These are phyloP conservation scores for Aspergillus japonicus DNA, from an alignment of 2,329 filamentous ascomycete species.

Conservation along the genomic window DNA sequence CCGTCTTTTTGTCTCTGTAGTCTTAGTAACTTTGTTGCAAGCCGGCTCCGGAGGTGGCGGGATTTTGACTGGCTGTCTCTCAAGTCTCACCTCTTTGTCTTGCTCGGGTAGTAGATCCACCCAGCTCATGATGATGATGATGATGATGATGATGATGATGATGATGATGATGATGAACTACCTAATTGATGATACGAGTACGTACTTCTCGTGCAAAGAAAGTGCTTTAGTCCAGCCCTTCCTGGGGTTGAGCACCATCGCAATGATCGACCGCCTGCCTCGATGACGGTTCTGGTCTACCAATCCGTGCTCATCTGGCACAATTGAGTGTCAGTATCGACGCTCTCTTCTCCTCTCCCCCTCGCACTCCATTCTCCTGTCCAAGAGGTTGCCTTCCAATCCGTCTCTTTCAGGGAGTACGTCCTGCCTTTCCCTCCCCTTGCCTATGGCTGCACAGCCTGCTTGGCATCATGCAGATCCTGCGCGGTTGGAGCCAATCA, in stretches of 20 bases:
- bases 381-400: too few relatives aligned
- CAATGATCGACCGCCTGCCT: background rate
- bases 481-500: constrained; percentile 12
- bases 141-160: too few relatives aligned
- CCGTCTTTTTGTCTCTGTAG: too few relatives aligned
- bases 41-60: too few relatives aligned
- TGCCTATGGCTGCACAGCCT: constrained; percentile 19
- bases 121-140: background rate
- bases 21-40: too few relatives aligned
- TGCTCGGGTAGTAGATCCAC: constrained; percentile 1
- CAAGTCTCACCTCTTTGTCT: constrained; percentile 2
- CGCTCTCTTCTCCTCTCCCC: background rate
- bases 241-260: background rate
- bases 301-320: background rate
- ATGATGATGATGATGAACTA: background rate
- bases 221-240: background rate
- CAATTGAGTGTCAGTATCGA: background rate
- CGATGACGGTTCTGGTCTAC: background rate
- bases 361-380: background rate
- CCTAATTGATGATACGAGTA: background rate
- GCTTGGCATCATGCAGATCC: constrained; percentile 22
- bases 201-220: too few relatives aligned
- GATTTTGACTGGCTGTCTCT: background rate
- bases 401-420: background rate
- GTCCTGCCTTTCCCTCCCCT: constrained; percentile 5